A percentile compares a stretch with the other conserved stretches of the same genome.
Conservation (phyloP, 495 filamentous ascomycete genomes). For the Aspergillus sclerotioniger region DNA sequence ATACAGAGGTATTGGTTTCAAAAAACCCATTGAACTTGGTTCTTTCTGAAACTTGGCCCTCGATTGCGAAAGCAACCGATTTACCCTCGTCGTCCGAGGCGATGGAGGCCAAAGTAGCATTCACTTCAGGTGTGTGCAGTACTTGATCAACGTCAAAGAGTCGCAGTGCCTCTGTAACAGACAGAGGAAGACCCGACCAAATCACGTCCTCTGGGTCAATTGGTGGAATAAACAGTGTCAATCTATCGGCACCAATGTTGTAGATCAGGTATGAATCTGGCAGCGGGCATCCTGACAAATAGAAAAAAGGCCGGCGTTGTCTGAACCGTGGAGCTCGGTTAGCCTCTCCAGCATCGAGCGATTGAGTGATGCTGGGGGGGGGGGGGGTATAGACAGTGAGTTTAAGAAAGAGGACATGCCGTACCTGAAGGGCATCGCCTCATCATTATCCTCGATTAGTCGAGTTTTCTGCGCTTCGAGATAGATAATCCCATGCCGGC, state of each 20-base stretch:
- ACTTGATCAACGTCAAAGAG: slow-evolving; percentile 84
- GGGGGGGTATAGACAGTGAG: neutral
- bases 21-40: slow-evolving; percentile 52
- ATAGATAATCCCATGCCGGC: slow-evolving; percentile 58
- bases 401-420: slow-evolving; percentile 12
- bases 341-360: neutral
- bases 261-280: slow-evolving; percentile 83
- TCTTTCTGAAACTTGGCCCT: slow-evolving; percentile 63
- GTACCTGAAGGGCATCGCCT: slow-evolving; percentile 73
- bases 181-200: slow-evolving; percentile 88
- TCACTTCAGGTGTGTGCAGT: slow-evolving; percentile 65
- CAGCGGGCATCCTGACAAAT: slow-evolving; percentile 82
- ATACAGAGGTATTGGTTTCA: slow-evolving; percentile 20
- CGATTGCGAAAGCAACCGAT: slow-evolving; percentile 65
- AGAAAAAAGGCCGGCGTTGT: slow-evolving; percentile 93
- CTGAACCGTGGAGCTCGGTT: slow-evolving; percentile 20
- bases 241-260: slow-evolving; percentile 64
- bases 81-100: slow-evolving; percentile 44
- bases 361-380: neutral
- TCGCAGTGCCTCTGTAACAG: slow-evolving; percentile 65
- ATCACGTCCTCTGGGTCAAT: slow-evolving; percentile 88
- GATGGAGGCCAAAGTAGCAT: slow-evolving; percentile 54
- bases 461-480: slow-evolving; percentile 80
- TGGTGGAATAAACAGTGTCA: slow-evolving; percentile 90
- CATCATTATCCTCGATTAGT: slow-evolving; percentile 80